Evolutionary conservation across 2,329 filamentous ascomycete species (phyloP).

Genomic region (Penicillium capsulatum): DNA sequence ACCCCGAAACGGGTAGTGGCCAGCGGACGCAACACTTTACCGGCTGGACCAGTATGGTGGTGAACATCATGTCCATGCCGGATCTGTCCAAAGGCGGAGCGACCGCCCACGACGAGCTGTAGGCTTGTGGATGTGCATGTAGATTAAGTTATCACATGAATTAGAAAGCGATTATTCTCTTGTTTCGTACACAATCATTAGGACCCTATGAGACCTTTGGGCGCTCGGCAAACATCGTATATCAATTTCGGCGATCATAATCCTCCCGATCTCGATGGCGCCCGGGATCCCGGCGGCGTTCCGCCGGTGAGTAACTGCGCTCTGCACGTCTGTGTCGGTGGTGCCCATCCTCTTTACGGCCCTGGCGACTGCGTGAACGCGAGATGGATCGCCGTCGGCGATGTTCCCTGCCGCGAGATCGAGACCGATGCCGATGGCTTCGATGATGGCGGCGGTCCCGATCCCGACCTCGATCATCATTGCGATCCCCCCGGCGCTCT

Average conservation of each 20-base stretch:
- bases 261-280: slow-evolving; percentile 28
- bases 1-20: slow-evolving; percentile 86
- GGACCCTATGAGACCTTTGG: too few species aligned
- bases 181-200: too few species aligned
- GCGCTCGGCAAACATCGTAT: not conserved
- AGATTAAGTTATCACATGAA: slow-evolving; percentile 14
- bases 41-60: slow-evolving; percentile 96
- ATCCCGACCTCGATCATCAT: slow-evolving; percentile 27
- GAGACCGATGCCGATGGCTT: slow-evolving; percentile 32
- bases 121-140: slow-evolving; percentile 16
- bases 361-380: slow-evolving; percentile 30
- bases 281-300: slow-evolving; percentile 23
- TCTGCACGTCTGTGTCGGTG: slow-evolving; percentile 24
- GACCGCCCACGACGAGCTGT: slow-evolving; percentile 49
- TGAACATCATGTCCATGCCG: slow-evolving; percentile 96
- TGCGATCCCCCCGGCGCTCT: slow-evolving; percentile 29
- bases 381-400: slow-evolving; percentile 25
- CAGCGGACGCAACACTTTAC: slow-evolving; percentile 97
- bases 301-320: slow-evolving; percentile 21
- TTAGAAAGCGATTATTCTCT: slow-evolving; percentile 1
- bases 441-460: slow-evolving; percentile 43
- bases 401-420: slow-evolving; percentile 25
- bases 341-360: slow-evolving; percentile 22
- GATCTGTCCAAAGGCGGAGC: slow-evolving; percentile 49
- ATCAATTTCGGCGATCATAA: slow-evolving; percentile 25